Evolutionary conservation across 305 asterid genomes (phyloP).

Genomic region (Ilex paraguariensis): DNA sequence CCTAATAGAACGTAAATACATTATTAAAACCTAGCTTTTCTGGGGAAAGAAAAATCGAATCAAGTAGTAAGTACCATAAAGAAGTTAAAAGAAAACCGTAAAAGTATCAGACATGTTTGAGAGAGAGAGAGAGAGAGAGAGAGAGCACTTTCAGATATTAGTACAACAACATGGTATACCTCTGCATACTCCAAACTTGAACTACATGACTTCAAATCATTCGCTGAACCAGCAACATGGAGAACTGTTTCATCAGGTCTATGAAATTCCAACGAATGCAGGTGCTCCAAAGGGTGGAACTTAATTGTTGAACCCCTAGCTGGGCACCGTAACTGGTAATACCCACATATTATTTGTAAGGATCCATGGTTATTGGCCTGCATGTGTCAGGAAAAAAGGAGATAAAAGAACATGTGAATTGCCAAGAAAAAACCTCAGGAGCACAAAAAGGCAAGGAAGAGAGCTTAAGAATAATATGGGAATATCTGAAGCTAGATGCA

Average conservation of each 20-base stretch:
- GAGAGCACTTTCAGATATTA: not conserved
- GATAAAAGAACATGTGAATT: not conserved
- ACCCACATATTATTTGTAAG: constrained; percentile 83
- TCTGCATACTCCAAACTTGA: constrained; percentile 91
- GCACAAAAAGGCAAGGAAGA: constrained; percentile 11
- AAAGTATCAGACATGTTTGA: not conserved
- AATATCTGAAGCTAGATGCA: constrained; percentile 15
- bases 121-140: not conserved
- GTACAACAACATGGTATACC: constrained; percentile 30
- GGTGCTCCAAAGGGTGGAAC: constrained; percentile 91
- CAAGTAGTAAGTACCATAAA: not conserved
- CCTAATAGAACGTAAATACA: constrained; percentile 31
- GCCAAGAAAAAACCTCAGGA: constrained; percentile 14
- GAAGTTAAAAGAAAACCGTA: not conserved
- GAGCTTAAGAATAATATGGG: constrained; percentile 11
- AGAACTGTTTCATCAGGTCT: constrained; percentile 75
- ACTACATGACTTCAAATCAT: constrained; percentile 79
- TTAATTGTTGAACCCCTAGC: constrained; percentile 66
- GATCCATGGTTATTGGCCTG: constrained; percentile 87
- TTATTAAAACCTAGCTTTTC: not conserved
- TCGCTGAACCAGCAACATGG: constrained; percentile 70
- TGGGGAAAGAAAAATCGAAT: not conserved
- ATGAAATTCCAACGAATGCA: constrained; percentile 84
- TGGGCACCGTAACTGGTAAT: constrained; percentile 67
- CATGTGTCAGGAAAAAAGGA: constrained; percentile 1